Evolutionary conservation across 1,284 basidiomycete genomes (phyloP).

Genomic region (Heliocybe sulcata): DNA sequence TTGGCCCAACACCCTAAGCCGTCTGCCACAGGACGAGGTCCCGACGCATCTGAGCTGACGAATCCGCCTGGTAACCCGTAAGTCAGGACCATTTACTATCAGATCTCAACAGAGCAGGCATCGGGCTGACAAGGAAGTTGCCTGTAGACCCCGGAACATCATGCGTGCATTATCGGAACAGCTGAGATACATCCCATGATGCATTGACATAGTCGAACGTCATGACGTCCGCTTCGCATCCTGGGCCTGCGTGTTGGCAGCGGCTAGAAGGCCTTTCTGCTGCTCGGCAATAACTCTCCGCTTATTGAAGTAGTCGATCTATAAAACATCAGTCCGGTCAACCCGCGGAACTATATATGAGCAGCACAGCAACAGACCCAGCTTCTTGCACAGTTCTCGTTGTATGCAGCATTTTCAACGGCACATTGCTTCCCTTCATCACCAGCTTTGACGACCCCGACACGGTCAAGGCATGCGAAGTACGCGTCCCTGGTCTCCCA

Average conservation of each 20-base stretch:
- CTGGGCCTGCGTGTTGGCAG: constrained; percentile 43
- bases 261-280: constrained; percentile 59
- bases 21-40: too few relatives aligned
- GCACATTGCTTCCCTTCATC: constrained; percentile 53
- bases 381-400: constrained; percentile 69
- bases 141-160: not conserved
- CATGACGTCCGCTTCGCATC: constrained; percentile 25
- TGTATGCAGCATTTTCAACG: constrained; percentile 44
- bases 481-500: constrained; percentile 76
- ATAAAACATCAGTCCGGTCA: not conserved
- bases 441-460: constrained; percentile 60
- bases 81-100: too few relatives aligned
- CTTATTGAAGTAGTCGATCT: constrained; percentile 85
- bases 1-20: too few relatives aligned
- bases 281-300: constrained; percentile 67
- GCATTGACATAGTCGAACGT: not conserved
- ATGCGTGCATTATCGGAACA: not conserved
- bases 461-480: constrained; percentile 66
- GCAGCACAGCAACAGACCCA: constrained; percentile 52
- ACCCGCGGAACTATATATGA: not conserved
- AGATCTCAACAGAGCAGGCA: too few relatives aligned
- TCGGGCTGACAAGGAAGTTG: not conserved
- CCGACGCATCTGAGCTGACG: too few relatives aligned
- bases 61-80: too few relatives aligned
- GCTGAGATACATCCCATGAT: not conserved